Conservation (phyloP, 169 alveolate species). For the Plasmodium vinckei region DNA sequence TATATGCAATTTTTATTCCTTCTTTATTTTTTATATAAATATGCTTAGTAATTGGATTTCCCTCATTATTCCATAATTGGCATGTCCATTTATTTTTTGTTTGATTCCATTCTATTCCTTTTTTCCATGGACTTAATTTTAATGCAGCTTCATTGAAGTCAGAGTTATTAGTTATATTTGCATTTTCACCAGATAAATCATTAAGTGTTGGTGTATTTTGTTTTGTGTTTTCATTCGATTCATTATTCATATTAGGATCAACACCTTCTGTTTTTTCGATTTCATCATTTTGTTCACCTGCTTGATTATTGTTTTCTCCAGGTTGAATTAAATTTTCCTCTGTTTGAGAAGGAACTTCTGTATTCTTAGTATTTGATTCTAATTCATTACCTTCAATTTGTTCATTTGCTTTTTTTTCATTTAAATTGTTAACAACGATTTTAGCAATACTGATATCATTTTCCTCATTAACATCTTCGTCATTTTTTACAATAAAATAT, state of each 20-base stretch:
- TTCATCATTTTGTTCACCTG: not conserved
- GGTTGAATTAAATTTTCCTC: too few species aligned
- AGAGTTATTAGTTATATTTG: not conserved
- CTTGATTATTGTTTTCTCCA: too few species aligned
- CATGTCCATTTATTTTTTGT: conserved; percentile 70
- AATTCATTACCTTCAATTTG: not conserved
- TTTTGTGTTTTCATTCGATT: not conserved
- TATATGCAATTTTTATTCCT: conserved; percentile 73
- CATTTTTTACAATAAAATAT: conserved; percentile 24
- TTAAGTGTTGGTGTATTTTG: not conserved
- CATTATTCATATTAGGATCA: not conserved
- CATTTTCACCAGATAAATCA: not conserved
- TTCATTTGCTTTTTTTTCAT: not conserved
- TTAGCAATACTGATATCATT: not conserved
- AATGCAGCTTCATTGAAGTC: conserved; percentile 54
- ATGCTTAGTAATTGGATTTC: conserved; percentile 72
- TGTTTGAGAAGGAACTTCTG: not conserved
- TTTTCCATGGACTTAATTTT: conserved; percentile 64
- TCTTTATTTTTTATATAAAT: conserved; percentile 59
- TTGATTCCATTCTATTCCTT: conserved; percentile 68
- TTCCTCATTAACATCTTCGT: conserved; percentile 9
- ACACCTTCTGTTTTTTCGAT: not conserved
- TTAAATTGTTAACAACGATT: not conserved
- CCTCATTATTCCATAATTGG: conserved; percentile 47
- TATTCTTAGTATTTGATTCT: not conserved